A percentile compares a stretch with the other conserved stretches of the same genome.
These are phyloP conservation scores for Glycine tomentella DNA, from an alignment of 306 rosid genomes.

Conservation along the genomic window DNA sequence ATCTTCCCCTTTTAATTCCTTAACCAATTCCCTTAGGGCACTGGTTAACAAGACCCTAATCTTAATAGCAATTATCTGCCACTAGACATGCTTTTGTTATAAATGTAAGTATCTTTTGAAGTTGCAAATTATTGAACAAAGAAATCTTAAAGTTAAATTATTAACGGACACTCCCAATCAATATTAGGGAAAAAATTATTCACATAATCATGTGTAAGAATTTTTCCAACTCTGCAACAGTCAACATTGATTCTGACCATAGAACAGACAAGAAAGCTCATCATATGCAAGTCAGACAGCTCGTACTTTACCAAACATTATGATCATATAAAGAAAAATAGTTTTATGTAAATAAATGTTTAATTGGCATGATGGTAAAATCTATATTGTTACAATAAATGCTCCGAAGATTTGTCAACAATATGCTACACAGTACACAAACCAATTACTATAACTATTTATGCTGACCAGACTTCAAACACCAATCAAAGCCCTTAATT, in stretches of 20 bases:
- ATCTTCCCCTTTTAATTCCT: too few relatives aligned
- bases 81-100: conserved; percentile 8
- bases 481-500: conserved; percentile 31
- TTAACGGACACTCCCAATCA: conserved; percentile 17
- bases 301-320: conserved; percentile 10
- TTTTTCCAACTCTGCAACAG: too few relatives aligned
- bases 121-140: conserved; percentile 35
- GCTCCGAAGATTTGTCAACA: conserved; percentile 25
- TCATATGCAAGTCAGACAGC: conserved; percentile 27
- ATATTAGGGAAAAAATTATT: conserved; percentile 10
- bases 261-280: conserved; percentile 27
- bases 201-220: conserved; percentile 29
- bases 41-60: too few relatives aligned
- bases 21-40: too few relatives aligned
- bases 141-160: not conserved
- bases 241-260: conserved; percentile 18
- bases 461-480: conserved; percentile 34
- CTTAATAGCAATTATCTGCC: conserved; percentile 20
- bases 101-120: conserved; percentile 30
- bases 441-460: conserved; percentile 2
- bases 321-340: conserved; percentile 31
- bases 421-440: not conserved
- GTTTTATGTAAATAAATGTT: conserved; percentile 44
- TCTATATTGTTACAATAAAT: conserved; percentile 4
- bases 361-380: conserved; percentile 29